A percentile compares a stretch with the other conserved stretches of the same genome.
Conservation (phyloP, 2,329 filamentous ascomycete genomes). For the Penicillium sp. region DNA sequence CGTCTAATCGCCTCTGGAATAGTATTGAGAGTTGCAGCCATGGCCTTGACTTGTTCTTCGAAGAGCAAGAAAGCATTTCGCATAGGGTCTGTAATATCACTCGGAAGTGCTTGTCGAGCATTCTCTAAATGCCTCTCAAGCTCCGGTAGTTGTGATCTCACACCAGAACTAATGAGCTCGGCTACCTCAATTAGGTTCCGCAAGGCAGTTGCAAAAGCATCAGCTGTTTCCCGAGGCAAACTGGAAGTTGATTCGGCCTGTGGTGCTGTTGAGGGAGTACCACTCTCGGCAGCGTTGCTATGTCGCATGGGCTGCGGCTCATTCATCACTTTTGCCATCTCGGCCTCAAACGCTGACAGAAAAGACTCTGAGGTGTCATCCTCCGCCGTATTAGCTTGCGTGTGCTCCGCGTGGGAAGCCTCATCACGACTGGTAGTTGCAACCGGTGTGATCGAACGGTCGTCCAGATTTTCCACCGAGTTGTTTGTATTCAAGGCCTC, state of each 20-base stretch:
- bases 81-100: conserved; percentile 42
- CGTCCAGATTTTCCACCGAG: not conserved
- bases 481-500: conserved; percentile 9
- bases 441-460: conserved; percentile 1
- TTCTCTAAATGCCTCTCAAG: conserved; percentile 43
- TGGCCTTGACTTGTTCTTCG: conserved; percentile 42
- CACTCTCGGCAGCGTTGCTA: conserved; percentile 17
- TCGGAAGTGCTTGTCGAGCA: conserved; percentile 41
- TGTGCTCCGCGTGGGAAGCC: conserved; percentile 16
- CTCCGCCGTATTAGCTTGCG: conserved; percentile 19
- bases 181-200: conserved; percentile 40
- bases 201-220: conserved; percentile 40
- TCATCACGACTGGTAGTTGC: conserved; percentile 13
- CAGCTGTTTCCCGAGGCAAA: conserved; percentile 30
- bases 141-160: conserved; percentile 43
- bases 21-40: conserved; percentile 44
- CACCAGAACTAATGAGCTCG: conserved; percentile 42
- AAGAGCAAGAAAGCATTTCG: conserved; percentile 42
- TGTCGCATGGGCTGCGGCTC: conserved; percentile 21
- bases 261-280: conserved; percentile 17
- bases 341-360: conserved; percentile 45
- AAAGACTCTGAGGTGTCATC: conserved; percentile 36
- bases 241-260: conserved; percentile 19
- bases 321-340: conserved; percentile 43
- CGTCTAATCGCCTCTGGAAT: conserved; percentile 31